These are phyloP conservation scores for Scheffersomyces segobiensis DNA, from an alignment of 1,139 yeast genomes.

Conservation along the genomic window DNA sequence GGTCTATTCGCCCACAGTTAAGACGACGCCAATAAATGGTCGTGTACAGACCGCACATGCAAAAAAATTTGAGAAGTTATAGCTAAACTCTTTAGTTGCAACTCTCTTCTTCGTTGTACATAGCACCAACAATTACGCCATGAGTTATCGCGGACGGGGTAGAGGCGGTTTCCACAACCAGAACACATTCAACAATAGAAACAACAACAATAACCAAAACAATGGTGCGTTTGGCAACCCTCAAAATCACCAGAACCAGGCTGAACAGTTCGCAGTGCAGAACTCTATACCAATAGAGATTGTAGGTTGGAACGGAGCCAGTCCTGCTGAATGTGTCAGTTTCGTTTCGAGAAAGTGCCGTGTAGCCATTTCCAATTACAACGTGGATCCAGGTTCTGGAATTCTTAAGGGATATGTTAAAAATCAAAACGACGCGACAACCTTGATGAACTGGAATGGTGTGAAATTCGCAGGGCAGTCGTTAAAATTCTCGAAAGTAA, in stretches of 20 bases:
- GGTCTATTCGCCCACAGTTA: background rate
- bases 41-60: background rate
- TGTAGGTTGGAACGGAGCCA: constrained; percentile 81
- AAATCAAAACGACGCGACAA: constrained; percentile 55
- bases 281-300: constrained; percentile 57
- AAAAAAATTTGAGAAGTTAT: background rate
- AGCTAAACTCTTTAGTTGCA: background rate
- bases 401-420: constrained; percentile 62
- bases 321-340: constrained; percentile 63
- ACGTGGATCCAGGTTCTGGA: constrained; percentile 42
- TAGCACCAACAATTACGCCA: constrained; percentile 10
- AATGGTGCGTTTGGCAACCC: constrained; percentile 5
- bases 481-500: constrained; percentile 52
- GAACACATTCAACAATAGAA: constrained; percentile 12
- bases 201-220: constrained; percentile 15
- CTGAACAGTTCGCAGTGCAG: constrained; percentile 32
- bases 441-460: constrained; percentile 66
- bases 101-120: constrained; percentile 1
- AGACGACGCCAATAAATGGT: background rate
- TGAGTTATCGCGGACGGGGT: constrained; percentile 51
- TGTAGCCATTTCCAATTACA: constrained; percentile 51
- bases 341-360: constrained; percentile 71
- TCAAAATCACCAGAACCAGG: constrained; percentile 19
- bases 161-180: constrained; percentile 35
- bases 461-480: constrained; percentile 78